Base-by-base conservation (phyloP, 2,329 filamentous ascomycete genomes). In the Penicillium polonicum region DNA sequence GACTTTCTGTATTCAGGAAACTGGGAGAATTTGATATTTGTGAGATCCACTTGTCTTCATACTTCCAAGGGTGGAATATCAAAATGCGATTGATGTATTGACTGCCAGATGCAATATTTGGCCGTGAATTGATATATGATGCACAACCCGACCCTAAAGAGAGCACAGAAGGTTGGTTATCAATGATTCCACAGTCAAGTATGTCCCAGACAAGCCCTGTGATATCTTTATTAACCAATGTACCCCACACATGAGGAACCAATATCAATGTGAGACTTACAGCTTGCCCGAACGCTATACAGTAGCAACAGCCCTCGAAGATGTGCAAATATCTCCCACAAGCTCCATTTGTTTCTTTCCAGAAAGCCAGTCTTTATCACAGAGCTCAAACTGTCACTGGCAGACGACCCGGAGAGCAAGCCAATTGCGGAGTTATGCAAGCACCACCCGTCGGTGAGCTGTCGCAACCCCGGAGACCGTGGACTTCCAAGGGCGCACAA, bases 11-110 rank as follows among this genome's bases (percentile, higher is more conserved):
- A 19, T 46, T 33, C 17, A 36, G 17, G 29, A 52, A 35, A 31
- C 21, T 27, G 10, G 12, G 13, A 7, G 21, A 15, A 55, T 43
- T 42, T 23, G 38, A 27, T 23, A 25, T 23, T 36, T 41, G 46
- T 19, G n/a, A 55, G 45, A n/a, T 55, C 21, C 19, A 36, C 44
- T 36, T 27, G 29, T 51, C 52, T 43, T 42, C 52, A 55, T 55
- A 36, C 46, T 42, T 51, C 38, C 23, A 33, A 43, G 29, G 12
- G 10, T 35, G 17, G 36, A 23, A 50, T 51, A 36, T 50, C 13
- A 15, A 13, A 29, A 49, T 35, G 27, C 29, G 23, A 36, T 43
- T 39, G 17, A 49, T 43, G 36, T 25, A 42, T 51, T 15, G 19
- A 25, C 38, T 25, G 49, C 29, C 27, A 42, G 23, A 35, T 52